Percentiles rank a stretch among this genome's conserved stretches.
phyloP scores from a whole-genome alignment of 768 basidiomycete genomes.

The Megacollybia marginata region DNA sequence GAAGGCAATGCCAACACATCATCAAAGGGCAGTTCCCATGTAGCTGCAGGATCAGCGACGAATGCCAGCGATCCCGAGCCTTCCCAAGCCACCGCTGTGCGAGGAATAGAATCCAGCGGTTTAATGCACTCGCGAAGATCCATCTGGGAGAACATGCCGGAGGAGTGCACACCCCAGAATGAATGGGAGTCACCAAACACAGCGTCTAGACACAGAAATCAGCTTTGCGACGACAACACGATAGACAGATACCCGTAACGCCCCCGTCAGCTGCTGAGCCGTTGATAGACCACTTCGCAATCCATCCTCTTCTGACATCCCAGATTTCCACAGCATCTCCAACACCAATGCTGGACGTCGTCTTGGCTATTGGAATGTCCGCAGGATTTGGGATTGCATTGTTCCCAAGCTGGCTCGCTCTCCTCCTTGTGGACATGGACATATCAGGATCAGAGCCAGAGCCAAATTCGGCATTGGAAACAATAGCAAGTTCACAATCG shows the following conservation, averaged over 20 bases:
- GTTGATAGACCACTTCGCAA: slow-evolving; percentile 75
- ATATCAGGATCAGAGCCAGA: slow-evolving; percentile 20
- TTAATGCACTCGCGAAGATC: slow-evolving; percentile 60
- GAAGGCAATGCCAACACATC: slow-evolving; percentile 51
- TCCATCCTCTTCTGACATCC: slow-evolving; percentile 76
- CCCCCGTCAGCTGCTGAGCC: slow-evolving; percentile 63
- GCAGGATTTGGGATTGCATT: slow-evolving; percentile 4
- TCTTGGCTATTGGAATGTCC: slow-evolving; percentile 2
- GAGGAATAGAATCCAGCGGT: slow-evolving; percentile 62
- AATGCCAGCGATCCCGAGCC: slow-evolving; percentile 59
- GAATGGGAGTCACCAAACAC: slow-evolving; percentile 65
- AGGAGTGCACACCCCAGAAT: slow-evolving; percentile 66
- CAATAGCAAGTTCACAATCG: slow-evolving; percentile 68
- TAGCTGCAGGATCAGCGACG: slow-evolving; percentile 42
- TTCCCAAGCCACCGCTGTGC: slow-evolving; percentile 61
- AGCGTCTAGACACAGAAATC: slow-evolving; percentile 40
- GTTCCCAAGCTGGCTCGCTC: neutral
- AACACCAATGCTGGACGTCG: slow-evolving; percentile 4
- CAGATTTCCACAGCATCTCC: slow-evolving; percentile 76
- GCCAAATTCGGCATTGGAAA: slow-evolving; percentile 57
- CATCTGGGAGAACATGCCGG: slow-evolving; percentile 73
- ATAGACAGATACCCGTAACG: slow-evolving; percentile 51
- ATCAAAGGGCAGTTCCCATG: slow-evolving; percentile 72
- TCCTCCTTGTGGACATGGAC: neutral
- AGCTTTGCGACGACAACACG: neutral